phyloP scores from a whole-genome alignment of 140 eudicot species.

The Erigeron philadelphicus region DNA sequence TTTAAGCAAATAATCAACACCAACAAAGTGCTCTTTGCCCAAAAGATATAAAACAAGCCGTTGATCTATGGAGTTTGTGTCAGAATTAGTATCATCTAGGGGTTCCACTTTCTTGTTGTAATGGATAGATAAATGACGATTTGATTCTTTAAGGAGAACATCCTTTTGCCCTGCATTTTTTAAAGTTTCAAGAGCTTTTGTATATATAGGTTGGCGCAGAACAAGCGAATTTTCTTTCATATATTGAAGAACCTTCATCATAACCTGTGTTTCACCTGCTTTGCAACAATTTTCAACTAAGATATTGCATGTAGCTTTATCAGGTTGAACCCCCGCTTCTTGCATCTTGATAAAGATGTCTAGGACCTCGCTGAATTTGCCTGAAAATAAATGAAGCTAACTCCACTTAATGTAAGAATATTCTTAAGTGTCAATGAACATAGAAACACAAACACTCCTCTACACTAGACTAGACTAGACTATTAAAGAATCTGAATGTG shows the following conservation, averaged over 20 bases:
- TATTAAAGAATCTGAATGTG: background rate
- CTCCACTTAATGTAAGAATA: constrained; percentile 13
- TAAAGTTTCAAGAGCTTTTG: constrained; percentile 53
- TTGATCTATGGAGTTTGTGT: constrained; percentile 37
- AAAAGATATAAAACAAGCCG: constrained; percentile 42
- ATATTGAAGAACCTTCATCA: constrained; percentile 56
- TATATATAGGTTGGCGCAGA: constrained; percentile 61
- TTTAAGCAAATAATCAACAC: constrained; percentile 51
- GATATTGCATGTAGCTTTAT: constrained; percentile 92
- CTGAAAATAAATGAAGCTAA: constrained; percentile 30
- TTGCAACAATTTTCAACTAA: constrained; percentile 58
- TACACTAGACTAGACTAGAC: background rate
- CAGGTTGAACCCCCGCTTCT: constrained; percentile 87
- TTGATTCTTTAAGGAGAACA: constrained; percentile 57
- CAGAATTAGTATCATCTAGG: constrained; percentile 15
- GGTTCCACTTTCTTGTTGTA: constrained; percentile 24
- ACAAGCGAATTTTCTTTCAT: constrained; percentile 75
- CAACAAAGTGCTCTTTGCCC: constrained; percentile 47
- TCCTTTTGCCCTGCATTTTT: constrained; percentile 43
- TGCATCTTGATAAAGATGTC: constrained; percentile 79
- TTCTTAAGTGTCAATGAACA: constrained; percentile 4
- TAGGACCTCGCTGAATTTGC: constrained; percentile 53
- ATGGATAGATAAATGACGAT: constrained; percentile 53
- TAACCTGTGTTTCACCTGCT: constrained; percentile 55
- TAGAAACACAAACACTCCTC: constrained; percentile 9